Base-by-base conservation (phyloP, 2,329 filamentous ascomycete genomes). In the Didymella sp. region DNA sequence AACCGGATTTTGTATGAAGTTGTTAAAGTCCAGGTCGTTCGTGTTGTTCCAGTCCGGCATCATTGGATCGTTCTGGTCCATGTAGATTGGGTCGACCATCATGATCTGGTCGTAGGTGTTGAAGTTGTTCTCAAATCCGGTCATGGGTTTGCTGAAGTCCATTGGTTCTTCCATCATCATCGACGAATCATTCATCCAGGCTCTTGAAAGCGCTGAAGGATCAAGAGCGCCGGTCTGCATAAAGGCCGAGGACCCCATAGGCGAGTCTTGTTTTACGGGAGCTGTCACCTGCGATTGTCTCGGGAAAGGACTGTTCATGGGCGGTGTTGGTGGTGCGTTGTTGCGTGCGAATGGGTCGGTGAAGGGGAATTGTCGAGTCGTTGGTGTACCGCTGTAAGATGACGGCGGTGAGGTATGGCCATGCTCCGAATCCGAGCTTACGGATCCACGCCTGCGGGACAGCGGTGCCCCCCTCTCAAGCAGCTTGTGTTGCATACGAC, bases 361-460 rank as follows among this genome's bases (percentile, higher is more conserved):
- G 62, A 72, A 71, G 5, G 71, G 63, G 27, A 75, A 66, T 5
- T 69, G 66, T 59, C 67, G 67, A 7, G 73, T 70, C 51, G 76
- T 68, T 8, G 72, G 79, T 7, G 78, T 79, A 31, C 74, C 72
- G 44, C 66, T 63, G 42, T 75, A 70, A 2, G 77, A 74, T 22
- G 75, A 76, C 11, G 69, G 62, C 8, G 73, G 71, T 3, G 74
- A 73, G 33, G 67, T 66, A 48, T 83, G 80, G 41, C 81, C 80
- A 62, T 81, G 81, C 25, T 86, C 84, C 6, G 85, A 86, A 46
- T 84, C 82, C 37, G 82, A 84, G 64, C 85, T 85, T 52, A 83
- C 77, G 0, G 84, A 87, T 42, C 79, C 80, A 66, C 83, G 79
- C 51, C 82, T 79, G 56, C 81, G 80, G 71, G 81, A 82, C 53